Evolutionary conservation across 805 yeast species (phyloP), one percentile per base, ranked within the genome.

Genomic region (Trichomonascus vanleenenianus): DNA sequence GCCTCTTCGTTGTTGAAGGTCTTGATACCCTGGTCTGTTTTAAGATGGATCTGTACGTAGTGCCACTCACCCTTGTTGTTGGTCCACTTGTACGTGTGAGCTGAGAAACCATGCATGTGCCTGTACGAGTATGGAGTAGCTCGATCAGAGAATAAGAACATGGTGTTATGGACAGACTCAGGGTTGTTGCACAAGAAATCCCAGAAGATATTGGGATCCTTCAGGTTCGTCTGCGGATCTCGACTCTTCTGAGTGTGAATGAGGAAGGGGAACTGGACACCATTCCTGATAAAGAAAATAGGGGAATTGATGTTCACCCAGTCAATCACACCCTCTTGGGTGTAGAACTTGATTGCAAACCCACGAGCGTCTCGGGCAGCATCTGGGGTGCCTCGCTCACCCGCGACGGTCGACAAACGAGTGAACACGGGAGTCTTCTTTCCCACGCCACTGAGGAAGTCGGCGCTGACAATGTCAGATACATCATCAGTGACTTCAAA

Each of bases 251-350:
- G 85, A 15, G 84, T 76, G 67, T 79, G 84, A 53, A 79, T 79
- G 59, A 79, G 78, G 53, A 70, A 70, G 6, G 82, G 79, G 68
- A 79, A 79, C 68, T 79, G 78, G 35, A 72, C 62, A 33, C 83
- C 83, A 62, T 79, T 81, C 50, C 84, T 70, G 49, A 79, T 66
- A 64, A 79, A 79, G 61, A 79, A 79, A 25, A 79, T 70, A 10
- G 86, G 86, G 15, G 85, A 80, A 66, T 81, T 81, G 68, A 79
- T 81, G 70, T 76, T 78, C 16, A 80, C 86, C 82, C 83, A 79
- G 66, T 80, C 86, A 56, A 76, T 65, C 62, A 72, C 75, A 43
- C 86, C 86, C 58, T 78, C 80, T 50, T 78, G 81, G 15, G 85
- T 80, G 67, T 76, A 76, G 51, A 80, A 66, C 64, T 81, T 81